Percentiles rank a stretch among this genome's conserved stretches.
Evolutionary conservation across 1,284 basidiomycete species (phyloP).

Genomic region (Microbotryomycetes sp.): DNA sequence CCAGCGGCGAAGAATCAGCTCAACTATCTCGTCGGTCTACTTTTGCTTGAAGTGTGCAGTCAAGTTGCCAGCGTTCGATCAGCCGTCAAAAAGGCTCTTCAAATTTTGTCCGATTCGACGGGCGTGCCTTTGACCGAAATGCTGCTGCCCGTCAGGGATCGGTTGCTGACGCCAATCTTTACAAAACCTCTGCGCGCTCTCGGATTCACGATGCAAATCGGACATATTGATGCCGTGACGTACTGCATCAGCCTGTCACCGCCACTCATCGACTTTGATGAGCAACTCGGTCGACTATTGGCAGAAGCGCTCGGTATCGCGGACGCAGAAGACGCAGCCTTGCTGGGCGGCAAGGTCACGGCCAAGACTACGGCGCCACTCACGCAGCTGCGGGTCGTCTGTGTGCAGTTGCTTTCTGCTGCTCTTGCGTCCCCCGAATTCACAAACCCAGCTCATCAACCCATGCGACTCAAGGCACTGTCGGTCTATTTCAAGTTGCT

Average conservation of each 20-base stretch:
- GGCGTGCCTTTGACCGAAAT: conserved; percentile 68
- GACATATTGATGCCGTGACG: conserved; percentile 94
- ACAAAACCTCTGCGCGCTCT: conserved; percentile 94
- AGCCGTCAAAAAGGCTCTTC: conserved; percentile 75
- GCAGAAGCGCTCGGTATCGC: conserved; percentile 92
- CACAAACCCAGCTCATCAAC: conserved; percentile 62
- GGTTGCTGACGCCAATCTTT: conserved; percentile 83
- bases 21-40: conserved; percentile 63
- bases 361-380: conserved; percentile 79
- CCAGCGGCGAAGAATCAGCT: conserved; percentile 30
- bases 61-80: conserved; percentile 79
- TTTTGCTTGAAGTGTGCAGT: conserved; percentile 84
- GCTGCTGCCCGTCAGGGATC: conserved; percentile 75
- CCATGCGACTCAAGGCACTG: conserved; percentile 63
- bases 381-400: conserved; percentile 87
- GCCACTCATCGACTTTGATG: conserved; percentile 43
- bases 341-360: conserved; percentile 61
- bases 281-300: conserved; percentile 69
- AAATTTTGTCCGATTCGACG: conserved; percentile 67
- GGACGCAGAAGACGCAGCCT: conserved; percentile 82
- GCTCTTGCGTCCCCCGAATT: conserved; percentile 94
- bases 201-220: conserved; percentile 93
- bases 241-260: conserved; percentile 56
- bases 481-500: conserved; percentile 95
- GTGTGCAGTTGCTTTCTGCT: conserved; percentile 85